Evolutionary conservation across 768 basidiomycete genomes (phyloP).

Genomic region (Hygrocybe punicea): DNA sequence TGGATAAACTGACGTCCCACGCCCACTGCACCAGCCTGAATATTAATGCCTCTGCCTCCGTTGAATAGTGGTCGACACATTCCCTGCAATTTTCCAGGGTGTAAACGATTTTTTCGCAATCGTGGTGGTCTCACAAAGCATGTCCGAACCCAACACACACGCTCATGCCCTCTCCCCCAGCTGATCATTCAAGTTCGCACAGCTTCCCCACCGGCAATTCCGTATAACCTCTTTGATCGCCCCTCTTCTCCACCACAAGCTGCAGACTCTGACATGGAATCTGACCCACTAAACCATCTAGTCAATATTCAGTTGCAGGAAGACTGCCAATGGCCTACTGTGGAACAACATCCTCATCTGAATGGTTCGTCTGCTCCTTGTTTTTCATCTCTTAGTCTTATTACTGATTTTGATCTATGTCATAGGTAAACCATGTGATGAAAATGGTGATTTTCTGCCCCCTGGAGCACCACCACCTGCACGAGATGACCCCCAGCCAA

Average conservation of each 20-base stretch:
- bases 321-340: neutral
- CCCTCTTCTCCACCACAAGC: neutral
- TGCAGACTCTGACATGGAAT: neutral
- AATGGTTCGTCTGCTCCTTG: neutral
- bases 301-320: neutral
- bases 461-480: slow-evolving; percentile 7
- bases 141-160: neutral
- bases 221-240: slow-evolving; percentile 1
- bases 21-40: neutral
- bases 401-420: neutral
- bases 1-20: neutral
- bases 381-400: neutral
- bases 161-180: neutral
- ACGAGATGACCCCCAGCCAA: slow-evolving; percentile 5
- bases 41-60: neutral
- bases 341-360: neutral
- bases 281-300: neutral
- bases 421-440: slow-evolving; percentile 16
- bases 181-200: neutral
- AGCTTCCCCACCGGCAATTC: neutral
- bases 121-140: neutral
- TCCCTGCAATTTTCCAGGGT: neutral
- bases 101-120: neutral
- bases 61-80: neutral
- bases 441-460: slow-evolving; percentile 7